Evolutionary conservation across 2,329 filamentous ascomycete genomes (phyloP), one percentile per base, ranked within the genome.

Genomic region (Cercospora janseana): DNA sequence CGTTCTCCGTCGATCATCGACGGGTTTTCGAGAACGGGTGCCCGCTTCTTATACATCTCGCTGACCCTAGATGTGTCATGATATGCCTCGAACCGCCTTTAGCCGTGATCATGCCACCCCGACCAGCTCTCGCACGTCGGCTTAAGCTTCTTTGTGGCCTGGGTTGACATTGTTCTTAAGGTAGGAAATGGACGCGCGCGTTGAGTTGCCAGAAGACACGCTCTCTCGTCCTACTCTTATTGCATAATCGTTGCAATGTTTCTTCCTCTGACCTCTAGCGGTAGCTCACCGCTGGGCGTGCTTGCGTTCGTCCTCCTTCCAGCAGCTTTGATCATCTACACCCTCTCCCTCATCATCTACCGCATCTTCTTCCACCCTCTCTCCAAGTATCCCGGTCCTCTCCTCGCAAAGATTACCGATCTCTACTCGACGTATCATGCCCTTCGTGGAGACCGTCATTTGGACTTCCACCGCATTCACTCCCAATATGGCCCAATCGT

Each of bases 401-500:
- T 67, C 20, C 66, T 64, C 21, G 63, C 59, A 7, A 60, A 60
- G 31, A 28, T 67, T 29, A 66, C 62, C n/a, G 56, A 64, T 29
- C 56, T 62, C 20, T 56, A 62, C 46, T 52, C 51, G 16, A 59
- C 57, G 5, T 66, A 63, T 46, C 60, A 67, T 44, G 60, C 63
- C 1, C 57, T 56, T 29, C 57, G 55, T 15, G 63, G 63, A 34
- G 58, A 64, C 38, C 55, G 56, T 2, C 65, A 65, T 52, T 52
- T 63, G 24, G 50, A 60, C n/a, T 60, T 62, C 49, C 60, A 47
- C 72, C 75, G 78, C 23, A 75, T 85, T 59, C 88, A 94, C 66
- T 72, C 83, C 59, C 77, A 78, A 64, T 90, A 94, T 62, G 80
- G 81, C 60, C 72, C 75, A n/a, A 68, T 82, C 43, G 85, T 92